These are phyloP conservation scores for Teratosphaeria destructans DNA, from an alignment of 2,329 filamentous ascomycete species.

Conservation along the genomic window DNA sequence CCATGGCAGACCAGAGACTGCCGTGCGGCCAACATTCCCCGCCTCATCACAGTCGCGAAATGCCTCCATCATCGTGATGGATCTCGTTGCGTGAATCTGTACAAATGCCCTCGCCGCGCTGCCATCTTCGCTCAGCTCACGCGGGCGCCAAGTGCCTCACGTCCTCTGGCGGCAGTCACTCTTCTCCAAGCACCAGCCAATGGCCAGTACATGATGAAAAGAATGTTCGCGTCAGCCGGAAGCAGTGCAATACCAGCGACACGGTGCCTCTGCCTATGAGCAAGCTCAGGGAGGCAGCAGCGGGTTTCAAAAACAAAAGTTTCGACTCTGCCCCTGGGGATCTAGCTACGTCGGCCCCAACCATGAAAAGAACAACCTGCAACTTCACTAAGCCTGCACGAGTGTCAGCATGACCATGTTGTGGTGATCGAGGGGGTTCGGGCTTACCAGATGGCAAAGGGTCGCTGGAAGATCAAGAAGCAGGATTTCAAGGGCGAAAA, in stretches of 20 bases:
- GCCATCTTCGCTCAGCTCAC: neutral
- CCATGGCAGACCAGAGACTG: neutral
- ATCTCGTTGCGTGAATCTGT: too few species aligned
- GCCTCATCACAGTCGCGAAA: neutral
- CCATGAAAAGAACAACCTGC: conserved; percentile 61
- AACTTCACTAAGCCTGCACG: conserved; percentile 2
- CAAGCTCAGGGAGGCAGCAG: conserved; percentile 59
- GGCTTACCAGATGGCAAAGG: conserved; percentile 2
- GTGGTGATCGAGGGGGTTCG: neutral
- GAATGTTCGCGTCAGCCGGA: conserved; percentile 57
- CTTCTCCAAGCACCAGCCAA: neutral
- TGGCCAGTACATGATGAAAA: neutral
- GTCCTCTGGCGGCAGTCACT: neutral
- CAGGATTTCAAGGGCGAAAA: neutral
- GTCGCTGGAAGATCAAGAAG: neutral
- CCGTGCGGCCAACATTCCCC: neutral
- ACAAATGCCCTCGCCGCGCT: neutral
- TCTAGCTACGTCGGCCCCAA: conserved; percentile 91
- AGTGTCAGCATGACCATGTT: neutral
- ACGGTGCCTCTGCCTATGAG: conserved; percentile 55
- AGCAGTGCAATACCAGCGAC: conserved; percentile 68
- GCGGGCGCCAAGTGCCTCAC: neutral
- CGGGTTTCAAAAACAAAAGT: conserved; percentile 64
- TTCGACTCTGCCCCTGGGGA: conserved; percentile 60
- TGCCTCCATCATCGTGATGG: neutral